phyloP scores from a whole-genome alignment of 2,329 filamentous ascomycete species.

The Cladosporium sp. region DNA sequence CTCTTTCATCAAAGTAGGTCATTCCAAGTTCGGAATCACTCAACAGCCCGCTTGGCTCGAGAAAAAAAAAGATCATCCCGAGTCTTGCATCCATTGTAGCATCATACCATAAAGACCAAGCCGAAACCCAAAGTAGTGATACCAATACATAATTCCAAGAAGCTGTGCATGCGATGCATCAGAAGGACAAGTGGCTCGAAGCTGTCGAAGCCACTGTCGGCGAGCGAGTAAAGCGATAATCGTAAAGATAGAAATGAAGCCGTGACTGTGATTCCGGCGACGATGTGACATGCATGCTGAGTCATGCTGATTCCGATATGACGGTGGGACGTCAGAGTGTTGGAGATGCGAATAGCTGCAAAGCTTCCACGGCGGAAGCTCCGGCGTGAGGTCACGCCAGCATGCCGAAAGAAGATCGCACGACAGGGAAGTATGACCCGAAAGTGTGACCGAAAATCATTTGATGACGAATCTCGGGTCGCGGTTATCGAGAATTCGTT shows the following conservation, averaged over 20 bases:
- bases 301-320: not conserved
- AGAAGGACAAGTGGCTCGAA: not conserved
- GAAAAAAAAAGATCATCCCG: not conserved
- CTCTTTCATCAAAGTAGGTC: not conserved
- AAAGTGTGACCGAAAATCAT: not conserved
- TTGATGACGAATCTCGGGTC: not conserved
- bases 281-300: not conserved
- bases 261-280: slow-evolving; percentile 19
- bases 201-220: not conserved
- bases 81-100: not conserved
- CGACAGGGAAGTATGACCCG: slow-evolving; percentile 13
- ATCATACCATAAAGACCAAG: not conserved
- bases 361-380: not conserved
- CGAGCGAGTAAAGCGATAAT: not conserved
- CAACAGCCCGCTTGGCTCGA: not conserved
- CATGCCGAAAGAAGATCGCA: not conserved
- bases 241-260: not conserved
- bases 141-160: not conserved
- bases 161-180: slow-evolving; percentile 3
- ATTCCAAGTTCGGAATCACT: not conserved
- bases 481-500: not conserved
- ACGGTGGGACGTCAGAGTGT: not conserved
- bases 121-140: not conserved
- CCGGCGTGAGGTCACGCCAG: not conserved
- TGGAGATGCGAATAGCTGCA: not conserved